Evolutionary conservation across 345 rosid species (phyloP).

Genomic region (Combretum micranthum): DNA sequence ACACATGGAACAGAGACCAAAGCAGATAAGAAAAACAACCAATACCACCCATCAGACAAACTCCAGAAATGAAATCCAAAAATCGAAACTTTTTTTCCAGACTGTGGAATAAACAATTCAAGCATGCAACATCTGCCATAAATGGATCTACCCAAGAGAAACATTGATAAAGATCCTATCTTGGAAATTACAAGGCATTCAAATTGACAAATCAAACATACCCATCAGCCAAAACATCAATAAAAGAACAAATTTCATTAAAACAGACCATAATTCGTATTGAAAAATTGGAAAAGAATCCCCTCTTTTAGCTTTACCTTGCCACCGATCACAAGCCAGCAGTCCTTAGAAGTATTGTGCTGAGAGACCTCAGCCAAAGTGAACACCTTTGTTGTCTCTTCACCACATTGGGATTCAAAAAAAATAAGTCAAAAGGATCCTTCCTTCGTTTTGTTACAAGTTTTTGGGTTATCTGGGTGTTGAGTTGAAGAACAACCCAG

Average conservation of each 20-base stretch:
- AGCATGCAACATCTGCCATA: neutral
- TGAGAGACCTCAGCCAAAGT: conserved; percentile 68
- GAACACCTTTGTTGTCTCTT: conserved; percentile 53
- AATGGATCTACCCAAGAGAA: too few species aligned
- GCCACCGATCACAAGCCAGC: conserved; percentile 87
- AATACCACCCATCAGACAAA: neutral
- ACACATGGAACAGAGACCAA: too few species aligned
- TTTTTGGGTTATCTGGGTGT: neutral
- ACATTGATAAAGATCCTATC: too few species aligned
- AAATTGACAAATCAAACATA: neutral
- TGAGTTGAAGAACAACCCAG: too few species aligned
- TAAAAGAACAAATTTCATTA: too few species aligned
- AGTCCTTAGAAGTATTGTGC: conserved; percentile 58
- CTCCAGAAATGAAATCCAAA: neutral
- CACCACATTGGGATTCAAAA: conserved; percentile 2
- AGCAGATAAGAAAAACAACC: too few species aligned
- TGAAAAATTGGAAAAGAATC: neutral
- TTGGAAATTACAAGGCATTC: too few species aligned
- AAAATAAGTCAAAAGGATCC: neutral
- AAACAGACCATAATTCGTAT: neutral
- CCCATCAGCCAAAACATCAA: neutral
- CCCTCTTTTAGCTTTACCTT: conserved; percentile 35
- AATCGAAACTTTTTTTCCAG: neutral
- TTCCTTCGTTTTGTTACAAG: neutral
- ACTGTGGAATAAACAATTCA: neutral